A percentile compares a stretch with the other conserved stretches of the same genome.
Conservation (phyloP, 2,329 filamentous ascomycete genomes). For the Fusarium musae region DNA sequence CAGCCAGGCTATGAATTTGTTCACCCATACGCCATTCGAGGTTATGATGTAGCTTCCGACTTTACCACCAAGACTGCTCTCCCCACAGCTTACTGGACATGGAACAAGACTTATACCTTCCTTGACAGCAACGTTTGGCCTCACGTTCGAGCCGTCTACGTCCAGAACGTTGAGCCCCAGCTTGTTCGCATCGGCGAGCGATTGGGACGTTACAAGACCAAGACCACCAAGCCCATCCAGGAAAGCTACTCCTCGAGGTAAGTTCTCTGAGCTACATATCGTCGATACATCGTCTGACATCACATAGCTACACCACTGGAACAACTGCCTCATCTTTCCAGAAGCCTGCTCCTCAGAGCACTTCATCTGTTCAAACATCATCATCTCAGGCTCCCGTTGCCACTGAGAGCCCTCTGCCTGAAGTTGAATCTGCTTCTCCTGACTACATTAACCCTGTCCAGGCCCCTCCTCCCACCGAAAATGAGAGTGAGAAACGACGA, state of each 20-base stretch:
- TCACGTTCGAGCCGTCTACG: slow-evolving; percentile 80
- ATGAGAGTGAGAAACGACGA: slow-evolving; percentile 65
- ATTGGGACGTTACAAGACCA: slow-evolving; percentile 76
- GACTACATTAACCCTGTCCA: slow-evolving; percentile 51
- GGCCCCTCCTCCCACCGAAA: slow-evolving; percentile 58
- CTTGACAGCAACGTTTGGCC: slow-evolving; percentile 84
- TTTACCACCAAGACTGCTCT: slow-evolving; percentile 77
- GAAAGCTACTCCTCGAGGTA: slow-evolving; percentile 32
- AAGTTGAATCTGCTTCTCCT: slow-evolving; percentile 39
- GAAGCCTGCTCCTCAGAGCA: slow-evolving; percentile 49
- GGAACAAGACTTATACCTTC: slow-evolving; percentile 76
- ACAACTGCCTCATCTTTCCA: slow-evolving; percentile 49
- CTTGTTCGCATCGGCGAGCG: slow-evolving; percentile 91
- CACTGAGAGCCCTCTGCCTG: slow-evolving; percentile 20
- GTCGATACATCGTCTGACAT: slow-evolving; percentile 8
- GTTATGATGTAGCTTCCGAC: slow-evolving; percentile 72
- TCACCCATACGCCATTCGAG: slow-evolving; percentile 77
- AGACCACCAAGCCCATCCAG: slow-evolving; percentile 47
- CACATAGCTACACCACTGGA: slow-evolving; percentile 34
- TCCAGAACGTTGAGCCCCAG: slow-evolving; percentile 94
- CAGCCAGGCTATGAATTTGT: slow-evolving; percentile 80
- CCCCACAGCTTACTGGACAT: slow-evolving; percentile 77
- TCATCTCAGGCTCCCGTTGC: slow-evolving; percentile 39
- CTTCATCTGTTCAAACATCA: slow-evolving; percentile 46
- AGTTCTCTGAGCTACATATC: neutral